Conservation (phyloP, 805 yeast genomes). For the Saccharomycopsis babjevae region DNA sequence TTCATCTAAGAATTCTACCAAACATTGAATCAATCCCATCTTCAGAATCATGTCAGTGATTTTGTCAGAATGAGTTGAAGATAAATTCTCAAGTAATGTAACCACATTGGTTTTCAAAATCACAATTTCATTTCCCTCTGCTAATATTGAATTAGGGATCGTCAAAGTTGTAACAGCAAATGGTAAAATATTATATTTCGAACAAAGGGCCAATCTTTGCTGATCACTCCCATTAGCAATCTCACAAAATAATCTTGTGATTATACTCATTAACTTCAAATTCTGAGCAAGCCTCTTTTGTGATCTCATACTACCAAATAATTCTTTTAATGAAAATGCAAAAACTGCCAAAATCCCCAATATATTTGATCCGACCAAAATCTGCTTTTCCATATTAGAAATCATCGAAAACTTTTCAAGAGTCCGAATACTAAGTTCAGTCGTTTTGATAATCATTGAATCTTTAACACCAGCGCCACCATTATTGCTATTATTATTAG, state of each 20-base stretch:
- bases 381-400: slow-evolving; percentile 11
- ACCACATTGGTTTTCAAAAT: slow-evolving; percentile 5
- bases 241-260: slow-evolving; percentile 6
- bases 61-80: neutral
- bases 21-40: slow-evolving; percentile 4
- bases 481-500: neutral
- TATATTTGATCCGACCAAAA: slow-evolving; percentile 8
- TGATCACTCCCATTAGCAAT: slow-evolving; percentile 12
- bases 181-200: slow-evolving; percentile 16
- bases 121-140: slow-evolving; percentile 2
- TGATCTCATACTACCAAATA: neutral
- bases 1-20: slow-evolving; percentile 13
- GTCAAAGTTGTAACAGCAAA: slow-evolving; percentile 1
- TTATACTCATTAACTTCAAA: slow-evolving; percentile 5
- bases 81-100: slow-evolving; percentile 7
- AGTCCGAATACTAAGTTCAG: slow-evolving; percentile 9
- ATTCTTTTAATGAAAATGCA: slow-evolving; percentile 4
- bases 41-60: slow-evolving; percentile 5
- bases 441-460: slow-evolving; percentile 4
- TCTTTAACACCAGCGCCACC: slow-evolving; percentile 2
- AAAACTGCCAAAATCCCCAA: slow-evolving; percentile 12
- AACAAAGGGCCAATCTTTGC: slow-evolving; percentile 8
- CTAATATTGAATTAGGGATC: slow-evolving; percentile 1
- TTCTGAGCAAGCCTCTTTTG: neutral
- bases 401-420: slow-evolving; percentile 7